Evolutionary conservation across 2,329 filamentous ascomycete genomes (phyloP), one percentile per base, ranked within the genome.

Genomic region (Cladophialophora chaetospira): DNA sequence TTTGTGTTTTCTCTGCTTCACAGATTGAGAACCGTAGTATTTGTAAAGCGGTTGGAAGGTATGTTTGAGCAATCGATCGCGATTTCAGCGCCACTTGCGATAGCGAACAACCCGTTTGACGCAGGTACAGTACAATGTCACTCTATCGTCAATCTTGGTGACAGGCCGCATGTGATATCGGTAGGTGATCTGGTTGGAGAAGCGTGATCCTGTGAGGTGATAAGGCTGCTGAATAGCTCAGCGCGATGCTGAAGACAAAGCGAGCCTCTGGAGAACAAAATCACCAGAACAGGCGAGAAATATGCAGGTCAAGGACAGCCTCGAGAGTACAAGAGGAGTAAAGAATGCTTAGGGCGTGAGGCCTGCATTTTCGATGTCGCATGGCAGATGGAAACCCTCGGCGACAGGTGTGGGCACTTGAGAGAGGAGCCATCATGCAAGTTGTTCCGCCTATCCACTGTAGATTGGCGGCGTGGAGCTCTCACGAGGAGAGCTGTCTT

Each of bases 11-110:
- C 10, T 26, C 13, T 26, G 17, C 38, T 26, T 43, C 13, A 45
- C 21, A 25, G 43, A 25, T 13, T 26, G 31, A n/a, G 31, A 11
- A 13, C 38, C 31, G 3, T 13, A 15, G 31, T 51, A 43, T 51
- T 51, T 51, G 48, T 33, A 45, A 17, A 25, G 38, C 38, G 36
- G 36, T 45, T 53, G 25, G 15, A 33, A 40, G 6, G 21, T 49
- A 31, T 49, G 31, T 23, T 35, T 38, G 23, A n/a, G n/a, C n/a
- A n/a, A n/a, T n/a, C n/a, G n/a, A n/a, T n/a, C n/a, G n/a, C 36
- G 36, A 40, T 15, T 44, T 62, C 53, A 62, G 29, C 61, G 52
- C 61, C 61, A 61, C 61, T 63, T 61, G 46, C 58, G 61, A 54
- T 61, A 58, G 29, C 61, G 61, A 54, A 61, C 61, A 42, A 57